Evolutionary conservation across 163 green algal species (phyloP).

Genomic region (Coccomyxa subellipsoidea): DNA sequence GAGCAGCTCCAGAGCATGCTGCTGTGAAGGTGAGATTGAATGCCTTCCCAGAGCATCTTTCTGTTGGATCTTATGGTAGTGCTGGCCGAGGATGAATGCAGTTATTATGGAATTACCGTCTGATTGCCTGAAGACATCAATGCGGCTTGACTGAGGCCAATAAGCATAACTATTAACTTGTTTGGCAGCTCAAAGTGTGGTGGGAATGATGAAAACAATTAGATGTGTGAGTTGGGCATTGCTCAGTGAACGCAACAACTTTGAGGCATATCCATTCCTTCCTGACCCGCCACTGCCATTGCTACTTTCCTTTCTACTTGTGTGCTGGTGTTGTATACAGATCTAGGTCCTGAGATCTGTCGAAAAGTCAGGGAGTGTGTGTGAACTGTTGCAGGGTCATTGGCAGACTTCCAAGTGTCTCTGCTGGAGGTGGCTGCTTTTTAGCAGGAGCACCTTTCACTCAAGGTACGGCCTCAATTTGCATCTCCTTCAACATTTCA

Average conservation of each 20-base stretch:
- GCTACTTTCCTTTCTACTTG: background rate
- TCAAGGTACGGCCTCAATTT: too few species aligned
- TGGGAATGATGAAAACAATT: conserved; percentile 30
- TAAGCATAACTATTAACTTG: background rate
- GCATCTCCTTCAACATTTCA: too few species aligned
- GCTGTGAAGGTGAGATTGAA: too few species aligned
- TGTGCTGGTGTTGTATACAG: background rate
- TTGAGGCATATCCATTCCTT: conserved; percentile 28
- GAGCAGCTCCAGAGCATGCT: too few species aligned
- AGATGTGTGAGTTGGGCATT: conserved; percentile 24
- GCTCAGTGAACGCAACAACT: conserved; percentile 12
- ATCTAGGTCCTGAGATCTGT: background rate
- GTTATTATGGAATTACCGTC: conserved; percentile 51
- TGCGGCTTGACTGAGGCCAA: conserved; percentile 36
- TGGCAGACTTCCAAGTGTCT: too few species aligned
- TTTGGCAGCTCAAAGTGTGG: background rate
- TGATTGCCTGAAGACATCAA: conserved; percentile 29
- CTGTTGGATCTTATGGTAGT: too few species aligned
- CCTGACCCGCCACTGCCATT: background rate
- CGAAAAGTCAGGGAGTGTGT: too few species aligned
- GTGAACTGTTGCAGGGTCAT: too few species aligned
- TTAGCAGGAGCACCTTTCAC: too few species aligned
- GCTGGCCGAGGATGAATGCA: conserved; percentile 28
- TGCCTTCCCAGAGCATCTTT: too few species aligned
- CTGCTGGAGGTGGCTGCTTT: too few species aligned